phyloP scores from a whole-genome alignment of 306 rosid genomes.

The Rosa persica region DNA sequence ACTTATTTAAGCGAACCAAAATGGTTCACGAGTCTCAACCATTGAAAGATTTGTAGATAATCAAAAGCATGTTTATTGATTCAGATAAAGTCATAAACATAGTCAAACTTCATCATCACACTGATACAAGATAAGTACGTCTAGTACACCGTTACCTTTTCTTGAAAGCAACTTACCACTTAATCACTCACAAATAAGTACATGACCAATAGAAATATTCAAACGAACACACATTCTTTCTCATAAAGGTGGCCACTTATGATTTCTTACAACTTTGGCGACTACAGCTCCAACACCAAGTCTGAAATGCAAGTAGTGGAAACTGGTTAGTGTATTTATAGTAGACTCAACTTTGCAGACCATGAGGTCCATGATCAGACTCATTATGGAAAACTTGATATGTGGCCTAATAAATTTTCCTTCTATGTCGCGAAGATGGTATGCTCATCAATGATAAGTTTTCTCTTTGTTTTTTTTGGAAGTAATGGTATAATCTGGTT shows the following conservation, averaged over 20 bases:
- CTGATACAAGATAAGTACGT: background rate
- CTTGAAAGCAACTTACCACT: constrained; percentile 15
- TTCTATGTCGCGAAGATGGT: background rate
- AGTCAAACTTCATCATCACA: constrained; percentile 34
- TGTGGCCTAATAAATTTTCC: background rate
- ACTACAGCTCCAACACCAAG: constrained; percentile 92
- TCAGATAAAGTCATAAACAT: constrained; percentile 27
- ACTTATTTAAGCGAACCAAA: constrained; percentile 6
- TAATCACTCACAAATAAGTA: constrained; percentile 22
- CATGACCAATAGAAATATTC: constrained; percentile 30
- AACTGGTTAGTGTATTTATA: constrained; percentile 28
- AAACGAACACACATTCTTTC: constrained; percentile 36
- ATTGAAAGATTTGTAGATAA: constrained; percentile 26
- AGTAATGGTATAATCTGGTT: background rate
- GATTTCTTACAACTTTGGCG: constrained; percentile 32
- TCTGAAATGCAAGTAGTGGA: constrained; percentile 54
- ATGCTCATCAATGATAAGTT: background rate
- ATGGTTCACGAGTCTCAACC: background rate
- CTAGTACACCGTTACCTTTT: background rate
- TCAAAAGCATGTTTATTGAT: constrained; percentile 22
- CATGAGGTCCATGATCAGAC: constrained; percentile 16
- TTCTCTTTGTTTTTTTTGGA: background rate
- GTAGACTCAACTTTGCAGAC: constrained; percentile 21
- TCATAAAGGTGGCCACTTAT: constrained; percentile 20
- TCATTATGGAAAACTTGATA: constrained; percentile 5